Conservation (phyloP, 2,329 filamentous ascomycete genomes). For the Fulvia fulva region DNA sequence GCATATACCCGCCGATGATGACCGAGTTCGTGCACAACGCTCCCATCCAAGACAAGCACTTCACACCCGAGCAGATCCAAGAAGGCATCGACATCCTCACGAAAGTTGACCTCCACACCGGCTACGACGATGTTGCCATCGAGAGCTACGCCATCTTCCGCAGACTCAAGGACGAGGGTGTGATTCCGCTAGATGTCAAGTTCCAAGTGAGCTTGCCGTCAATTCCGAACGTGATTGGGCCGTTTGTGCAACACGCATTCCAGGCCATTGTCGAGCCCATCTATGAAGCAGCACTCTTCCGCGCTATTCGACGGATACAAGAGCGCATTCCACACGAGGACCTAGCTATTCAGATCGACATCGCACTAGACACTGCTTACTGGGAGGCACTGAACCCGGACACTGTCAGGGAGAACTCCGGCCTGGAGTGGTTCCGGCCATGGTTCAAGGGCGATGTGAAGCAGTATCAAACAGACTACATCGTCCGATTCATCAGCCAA, state of each 20-base stretch:
- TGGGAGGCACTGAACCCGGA: conserved; percentile 26
- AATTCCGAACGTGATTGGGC: conserved; percentile 26
- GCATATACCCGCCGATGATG: conserved; percentile 21
- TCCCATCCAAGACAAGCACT: conserved; percentile 16
- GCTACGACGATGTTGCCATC: conserved; percentile 34
- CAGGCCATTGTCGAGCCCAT: conserved; percentile 30
- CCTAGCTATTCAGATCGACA: conserved; percentile 37
- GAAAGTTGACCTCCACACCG: conserved; percentile 23
- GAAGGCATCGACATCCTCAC: conserved; percentile 20
- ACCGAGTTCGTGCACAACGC: conserved; percentile 24
- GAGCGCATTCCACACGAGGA: conserved; percentile 33
- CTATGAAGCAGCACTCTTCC: conserved; percentile 34
- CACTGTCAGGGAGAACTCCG: conserved; percentile 14
- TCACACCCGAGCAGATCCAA: conserved; percentile 24
- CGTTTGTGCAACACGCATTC: conserved; percentile 28
- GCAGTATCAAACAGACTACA: conserved; percentile 34
- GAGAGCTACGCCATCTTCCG: conserved; percentile 34
- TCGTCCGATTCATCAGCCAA: conserved; percentile 30
- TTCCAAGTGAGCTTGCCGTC: conserved; percentile 37
- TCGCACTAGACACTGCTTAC: conserved; percentile 34
- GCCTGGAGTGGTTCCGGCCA: conserved; percentile 26
- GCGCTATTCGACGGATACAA: conserved; percentile 30
- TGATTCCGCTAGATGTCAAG: conserved; percentile 26
- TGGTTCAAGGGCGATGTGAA: conserved; percentile 34
- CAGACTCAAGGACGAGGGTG: conserved; percentile 29